phyloP scores from a whole-genome alignment of 371 early-diverging fungal species.

The Mortierella sp. region DNA sequence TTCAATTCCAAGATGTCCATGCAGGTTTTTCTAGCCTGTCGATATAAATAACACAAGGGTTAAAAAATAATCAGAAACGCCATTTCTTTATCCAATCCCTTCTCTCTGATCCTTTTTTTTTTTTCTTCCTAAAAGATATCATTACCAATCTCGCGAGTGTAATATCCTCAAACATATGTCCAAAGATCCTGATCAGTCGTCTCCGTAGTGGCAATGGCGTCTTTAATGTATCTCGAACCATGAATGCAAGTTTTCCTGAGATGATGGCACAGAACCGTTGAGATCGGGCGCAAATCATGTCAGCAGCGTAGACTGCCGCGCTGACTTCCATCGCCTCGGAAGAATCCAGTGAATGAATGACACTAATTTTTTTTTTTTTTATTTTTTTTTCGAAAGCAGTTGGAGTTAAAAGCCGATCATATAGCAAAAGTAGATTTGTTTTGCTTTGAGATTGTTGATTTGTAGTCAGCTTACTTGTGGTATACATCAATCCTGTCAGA shows the following conservation, averaged over 20 bases:
- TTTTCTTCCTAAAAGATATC: not conserved
- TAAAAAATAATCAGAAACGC: not conserved
- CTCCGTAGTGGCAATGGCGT: constrained; percentile 61
- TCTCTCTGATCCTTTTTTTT: not conserved
- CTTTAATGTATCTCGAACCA: constrained; percentile 42
- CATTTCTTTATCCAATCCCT: not conserved
- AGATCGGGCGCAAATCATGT: constrained; percentile 67
- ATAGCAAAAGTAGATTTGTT: no score
- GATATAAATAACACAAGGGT: constrained; percentile 12
- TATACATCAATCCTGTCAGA: constrained; percentile 69
- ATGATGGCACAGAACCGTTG: constrained; percentile 65
- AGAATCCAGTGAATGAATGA: constrained; percentile 45
- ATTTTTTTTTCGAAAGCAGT: no score
- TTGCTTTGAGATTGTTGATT: not conserved
- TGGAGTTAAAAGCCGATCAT: not conserved
- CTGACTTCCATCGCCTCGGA: constrained; percentile 67
- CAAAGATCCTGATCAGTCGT: constrained; percentile 64
- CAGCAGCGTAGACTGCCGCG: constrained; percentile 70
- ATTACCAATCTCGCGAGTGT: constrained; percentile 63
- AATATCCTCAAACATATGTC: constrained; percentile 73
- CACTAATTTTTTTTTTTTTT: constrained; percentile 3
- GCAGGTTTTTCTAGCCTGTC: constrained; percentile 65
- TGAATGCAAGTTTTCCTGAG: constrained; percentile 35
- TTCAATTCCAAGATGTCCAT: constrained; percentile 58
- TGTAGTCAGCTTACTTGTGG: constrained; percentile 60